phyloP scores from a whole-genome alignment of 1,284 basidiomycete genomes.

The Cerrena zonata region DNA sequence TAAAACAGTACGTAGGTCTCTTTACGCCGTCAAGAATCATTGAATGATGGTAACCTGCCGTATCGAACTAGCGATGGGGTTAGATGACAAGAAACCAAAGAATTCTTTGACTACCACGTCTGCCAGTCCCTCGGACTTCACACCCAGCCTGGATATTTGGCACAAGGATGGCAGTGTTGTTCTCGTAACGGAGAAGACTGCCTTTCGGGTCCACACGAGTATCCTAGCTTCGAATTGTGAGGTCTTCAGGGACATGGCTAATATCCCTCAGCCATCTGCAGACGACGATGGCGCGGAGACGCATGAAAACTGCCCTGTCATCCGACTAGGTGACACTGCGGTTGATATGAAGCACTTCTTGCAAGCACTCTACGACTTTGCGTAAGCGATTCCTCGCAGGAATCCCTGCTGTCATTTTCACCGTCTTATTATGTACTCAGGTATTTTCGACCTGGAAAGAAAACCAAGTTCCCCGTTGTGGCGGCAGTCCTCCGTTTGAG shows the following conservation, averaged over 20 bases:
- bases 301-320: slow-evolving; percentile 17
- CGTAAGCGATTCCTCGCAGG: slow-evolving; percentile 12
- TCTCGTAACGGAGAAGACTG: slow-evolving; percentile 11
- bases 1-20: too few relatives aligned
- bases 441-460: slow-evolving; percentile 11
- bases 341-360: slow-evolving; percentile 19
- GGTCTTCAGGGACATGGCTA: slow-evolving; percentile 21
- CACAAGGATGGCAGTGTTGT: slow-evolving; percentile 2
- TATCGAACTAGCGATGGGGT: too few relatives aligned
- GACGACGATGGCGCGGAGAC: slow-evolving; percentile 9
- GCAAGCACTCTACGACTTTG: slow-evolving; percentile 19
- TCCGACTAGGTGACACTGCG: slow-evolving; percentile 17
- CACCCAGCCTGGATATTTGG: not conserved
- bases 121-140: slow-evolving; percentile 5
- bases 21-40: too few relatives aligned
- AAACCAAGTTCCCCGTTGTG: slow-evolving; percentile 27
- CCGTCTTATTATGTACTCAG: slow-evolving; percentile 3
- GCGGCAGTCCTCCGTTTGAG: slow-evolving; percentile 33
- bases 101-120: too few relatives aligned
- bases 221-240: slow-evolving; percentile 14
- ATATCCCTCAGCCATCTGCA: slow-evolving; percentile 17
- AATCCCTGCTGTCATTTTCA: not conserved
- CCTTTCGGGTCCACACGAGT: slow-evolving; percentile 19
- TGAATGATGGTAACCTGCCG: too few relatives aligned
- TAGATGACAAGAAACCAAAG: too few relatives aligned